Evolutionary conservation across 352 stramenopile species (phyloP).

Genomic region (Stramenopiles sp.): DNA sequence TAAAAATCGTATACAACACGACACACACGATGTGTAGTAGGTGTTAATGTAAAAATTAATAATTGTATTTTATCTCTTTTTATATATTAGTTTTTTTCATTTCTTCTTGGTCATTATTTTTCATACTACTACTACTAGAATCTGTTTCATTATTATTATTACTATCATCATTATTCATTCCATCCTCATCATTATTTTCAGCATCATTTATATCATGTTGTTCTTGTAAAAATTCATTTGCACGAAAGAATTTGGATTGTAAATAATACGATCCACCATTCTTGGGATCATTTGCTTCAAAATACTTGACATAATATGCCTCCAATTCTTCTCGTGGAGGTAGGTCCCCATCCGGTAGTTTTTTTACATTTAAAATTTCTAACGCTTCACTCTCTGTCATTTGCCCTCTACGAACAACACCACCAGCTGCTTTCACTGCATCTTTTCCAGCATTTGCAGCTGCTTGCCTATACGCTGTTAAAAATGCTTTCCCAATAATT

Average conservation of each 20-base stretch:
- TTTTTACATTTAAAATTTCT: slow-evolving; percentile 5
- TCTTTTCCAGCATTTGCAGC: background rate
- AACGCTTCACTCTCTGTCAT: background rate
- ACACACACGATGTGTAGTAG: background rate
- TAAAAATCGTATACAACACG: background rate
- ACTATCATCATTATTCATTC: background rate
- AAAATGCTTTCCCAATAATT: background rate
- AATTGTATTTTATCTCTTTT: background rate
- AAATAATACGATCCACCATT: background rate
- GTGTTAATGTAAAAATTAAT: background rate
- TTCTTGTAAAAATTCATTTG: background rate
- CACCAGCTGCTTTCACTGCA: background rate
- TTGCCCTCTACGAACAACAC: background rate
- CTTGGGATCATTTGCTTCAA: background rate
- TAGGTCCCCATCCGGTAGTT: background rate
- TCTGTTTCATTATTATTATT: background rate
- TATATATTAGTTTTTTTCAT: no score
- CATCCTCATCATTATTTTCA: no score
- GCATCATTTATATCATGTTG: background rate
- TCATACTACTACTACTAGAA: background rate
- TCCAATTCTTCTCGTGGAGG: background rate
- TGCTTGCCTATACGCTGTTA: background rate
- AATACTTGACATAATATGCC: background rate
- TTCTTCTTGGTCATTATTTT: no score
- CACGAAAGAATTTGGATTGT: background rate